Conservation (phyloP, 306 rosid genomes). For the Vachellia collinsii region DNA sequence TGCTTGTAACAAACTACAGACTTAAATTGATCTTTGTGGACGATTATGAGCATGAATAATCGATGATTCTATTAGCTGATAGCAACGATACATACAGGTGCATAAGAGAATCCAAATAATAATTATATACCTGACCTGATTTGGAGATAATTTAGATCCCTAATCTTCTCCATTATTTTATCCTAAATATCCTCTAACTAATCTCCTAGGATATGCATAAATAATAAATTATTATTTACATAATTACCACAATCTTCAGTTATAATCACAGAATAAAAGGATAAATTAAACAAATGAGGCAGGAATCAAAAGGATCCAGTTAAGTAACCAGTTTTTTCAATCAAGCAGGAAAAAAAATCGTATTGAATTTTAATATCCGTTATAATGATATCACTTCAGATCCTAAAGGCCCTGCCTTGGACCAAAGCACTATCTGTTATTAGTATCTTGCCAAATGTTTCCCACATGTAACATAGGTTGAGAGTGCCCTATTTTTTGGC, state of each 20-base stretch:
- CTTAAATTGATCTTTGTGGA: slow-evolving; percentile 12
- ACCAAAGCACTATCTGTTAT: neutral
- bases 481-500: neutral
- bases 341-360: neutral
- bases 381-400: slow-evolving; percentile 4
- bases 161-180: too few species aligned
- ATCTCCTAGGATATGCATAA: too few species aligned
- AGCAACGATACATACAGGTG: too few species aligned
- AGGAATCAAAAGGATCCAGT: slow-evolving; percentile 30
- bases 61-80: too few species aligned
- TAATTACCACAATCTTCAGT: too few species aligned
- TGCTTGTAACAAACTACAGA: slow-evolving; percentile 16
- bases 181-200: too few species aligned
- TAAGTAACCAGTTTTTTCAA: slow-evolving; percentile 12
- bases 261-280: neutral
- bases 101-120: too few species aligned
- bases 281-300: slow-evolving; percentile 4
- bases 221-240: too few species aligned
- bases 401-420: neutral
- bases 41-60: too few species aligned
- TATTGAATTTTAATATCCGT: slow-evolving; percentile 9
- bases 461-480: slow-evolving; percentile 15
- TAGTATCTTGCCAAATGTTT: neutral
- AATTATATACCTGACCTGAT: too few species aligned
- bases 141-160: too few species aligned